phyloP scores from a whole-genome alignment of 176 grass and related monocot genomes.

The Aegilops sharonensis region DNA sequence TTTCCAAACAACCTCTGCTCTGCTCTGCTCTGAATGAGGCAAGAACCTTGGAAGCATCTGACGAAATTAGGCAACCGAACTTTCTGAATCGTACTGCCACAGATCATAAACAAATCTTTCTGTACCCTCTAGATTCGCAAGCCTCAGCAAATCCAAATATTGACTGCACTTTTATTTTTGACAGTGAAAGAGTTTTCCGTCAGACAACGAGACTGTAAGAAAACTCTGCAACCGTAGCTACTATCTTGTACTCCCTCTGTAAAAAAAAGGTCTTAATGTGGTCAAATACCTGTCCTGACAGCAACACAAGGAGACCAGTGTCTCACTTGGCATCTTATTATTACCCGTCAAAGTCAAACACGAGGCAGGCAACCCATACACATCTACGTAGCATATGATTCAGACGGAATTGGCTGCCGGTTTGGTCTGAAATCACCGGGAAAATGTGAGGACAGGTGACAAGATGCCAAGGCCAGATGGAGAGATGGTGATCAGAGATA shows the following conservation, averaged over 20 bases:
- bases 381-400: background rate
- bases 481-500: background rate
- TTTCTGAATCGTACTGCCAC: background rate
- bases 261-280: background rate
- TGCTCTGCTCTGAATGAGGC: background rate
- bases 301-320: background rate
- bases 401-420: background rate
- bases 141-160: background rate
- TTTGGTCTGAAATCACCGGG: background rate
- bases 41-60: background rate
- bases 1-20: background rate
- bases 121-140: background rate
- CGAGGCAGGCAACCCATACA: background rate
- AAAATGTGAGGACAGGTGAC: slow-evolving; percentile 9
- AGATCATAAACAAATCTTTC: background rate
- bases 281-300: slow-evolving; percentile 37
- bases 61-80: background rate
- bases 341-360: slow-evolving; percentile 30
- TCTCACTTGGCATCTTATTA: background rate
- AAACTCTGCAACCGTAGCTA: background rate
- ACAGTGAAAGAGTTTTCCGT: background rate
- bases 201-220: background rate
- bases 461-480: slow-evolving; percentile 29
- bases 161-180: background rate
- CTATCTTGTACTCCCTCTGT: background rate